A percentile compares a stretch with the other conserved stretches of the same genome.
Conservation (phyloP, 2,329 filamentous ascomycete genomes). For the Colletotrichum sansevieriae region DNA sequence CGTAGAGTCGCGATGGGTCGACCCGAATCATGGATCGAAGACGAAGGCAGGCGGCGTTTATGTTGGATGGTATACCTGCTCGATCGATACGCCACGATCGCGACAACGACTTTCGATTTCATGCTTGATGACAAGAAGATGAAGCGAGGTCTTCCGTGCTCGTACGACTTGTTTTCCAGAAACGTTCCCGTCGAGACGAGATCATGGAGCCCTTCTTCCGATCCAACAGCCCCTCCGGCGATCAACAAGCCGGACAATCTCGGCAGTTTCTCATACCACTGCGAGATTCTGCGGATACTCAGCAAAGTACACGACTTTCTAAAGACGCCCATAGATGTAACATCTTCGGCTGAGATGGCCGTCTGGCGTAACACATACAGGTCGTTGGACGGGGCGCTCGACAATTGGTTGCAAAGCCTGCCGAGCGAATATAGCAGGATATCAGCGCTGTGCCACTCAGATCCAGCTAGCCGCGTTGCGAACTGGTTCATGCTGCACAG, state of each 20-base stretch:
- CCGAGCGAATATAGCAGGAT: conserved; percentile 61
- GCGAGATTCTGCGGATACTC: conserved; percentile 58
- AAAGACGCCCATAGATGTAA: conserved; percentile 55
- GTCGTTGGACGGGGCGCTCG: conserved; percentile 54
- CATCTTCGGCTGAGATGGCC: conserved; percentile 54
- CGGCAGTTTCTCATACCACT: conserved; percentile 60
- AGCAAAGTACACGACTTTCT: conserved; percentile 59
- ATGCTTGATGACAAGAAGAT: conserved; percentile 56
- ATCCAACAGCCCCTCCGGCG: conserved; percentile 43
- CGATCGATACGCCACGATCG: conserved; percentile 59
- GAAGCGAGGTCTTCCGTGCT: conserved; percentile 57
- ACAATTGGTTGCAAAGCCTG: conserved; percentile 57
- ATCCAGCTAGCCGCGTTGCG: conserved; percentile 59
- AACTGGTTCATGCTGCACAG: conserved; percentile 62
- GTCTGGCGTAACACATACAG: conserved; percentile 58
- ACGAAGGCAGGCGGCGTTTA: conserved; percentile 56
- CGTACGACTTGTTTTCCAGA: conserved; percentile 59
- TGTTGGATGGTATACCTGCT: conserved; percentile 62
- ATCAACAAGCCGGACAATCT: conserved; percentile 58
- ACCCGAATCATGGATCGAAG: conserved; percentile 60
- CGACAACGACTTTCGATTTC: conserved; percentile 57
- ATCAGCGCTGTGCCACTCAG: conserved; percentile 59
- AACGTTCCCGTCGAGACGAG: conserved; percentile 59
- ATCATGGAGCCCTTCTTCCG: conserved; percentile 45
- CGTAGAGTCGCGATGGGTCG: conserved; percentile 51